Conservation (phyloP, 495 filamentous ascomycete species). For the Hyphodiscus hymeniophilus region DNA sequence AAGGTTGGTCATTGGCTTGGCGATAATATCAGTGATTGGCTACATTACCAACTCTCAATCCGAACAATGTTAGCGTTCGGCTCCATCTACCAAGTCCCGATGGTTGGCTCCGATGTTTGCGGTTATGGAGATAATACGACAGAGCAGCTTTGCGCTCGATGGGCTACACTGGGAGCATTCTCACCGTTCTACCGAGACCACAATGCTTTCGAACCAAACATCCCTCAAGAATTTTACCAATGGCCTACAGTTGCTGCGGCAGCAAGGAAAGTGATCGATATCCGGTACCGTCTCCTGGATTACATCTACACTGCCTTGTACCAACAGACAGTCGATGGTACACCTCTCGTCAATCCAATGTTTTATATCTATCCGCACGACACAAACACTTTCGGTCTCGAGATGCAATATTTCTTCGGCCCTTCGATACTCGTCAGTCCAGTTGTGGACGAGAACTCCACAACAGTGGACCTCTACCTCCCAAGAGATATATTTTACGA, state of each 20-base stretch:
- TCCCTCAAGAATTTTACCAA: conserved; percentile 71
- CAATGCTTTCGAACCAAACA: conserved; percentile 36
- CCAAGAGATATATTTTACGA: conserved; percentile 86
- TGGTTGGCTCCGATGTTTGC: conserved; percentile 81
- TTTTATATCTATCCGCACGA: conserved; percentile 84
- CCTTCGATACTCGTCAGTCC: conserved; percentile 77
- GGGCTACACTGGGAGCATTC: conserved; percentile 45
- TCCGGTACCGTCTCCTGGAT: conserved; percentile 80
- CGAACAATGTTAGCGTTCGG: conserved; percentile 63
- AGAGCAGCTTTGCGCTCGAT: conserved; percentile 63
- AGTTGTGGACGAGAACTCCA: conserved; percentile 63
- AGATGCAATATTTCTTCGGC: conserved; percentile 88
- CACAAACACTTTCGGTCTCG: conserved; percentile 72
- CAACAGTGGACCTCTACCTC: conserved; percentile 67
- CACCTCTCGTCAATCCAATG: conserved; percentile 79
- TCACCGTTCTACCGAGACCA: conserved; percentile 81
- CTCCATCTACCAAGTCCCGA: conserved; percentile 74
- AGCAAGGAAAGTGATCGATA: conserved; percentile 63
- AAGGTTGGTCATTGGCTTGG: conserved; percentile 85
- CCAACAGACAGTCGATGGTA: conserved; percentile 69
- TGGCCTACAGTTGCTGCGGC: conserved; percentile 58
- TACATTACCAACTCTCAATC: conserved; percentile 61
- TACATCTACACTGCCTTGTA: conserved; percentile 96
- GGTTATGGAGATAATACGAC: conserved; percentile 67
- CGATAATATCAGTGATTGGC: conserved; percentile 71